A percentile compares a stretch with the other conserved stretches of the same genome.
phyloP scores from a whole-genome alignment of 352 stramenopile genomes.

The Pythium sukuiense region DNA sequence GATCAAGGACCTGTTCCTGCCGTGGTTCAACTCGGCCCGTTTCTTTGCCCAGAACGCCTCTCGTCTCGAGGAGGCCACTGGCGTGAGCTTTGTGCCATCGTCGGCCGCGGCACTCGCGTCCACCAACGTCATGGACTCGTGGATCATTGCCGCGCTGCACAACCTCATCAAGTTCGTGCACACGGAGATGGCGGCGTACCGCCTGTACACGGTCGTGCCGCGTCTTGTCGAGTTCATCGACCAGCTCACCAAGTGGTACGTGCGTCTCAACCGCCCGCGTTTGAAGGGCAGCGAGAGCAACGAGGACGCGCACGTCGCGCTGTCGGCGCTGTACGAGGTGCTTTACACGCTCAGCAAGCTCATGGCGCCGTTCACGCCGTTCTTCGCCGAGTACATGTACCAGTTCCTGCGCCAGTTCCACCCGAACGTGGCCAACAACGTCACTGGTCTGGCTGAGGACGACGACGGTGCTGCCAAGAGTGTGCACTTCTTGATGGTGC shows the following conservation, averaged over 20 bases:
- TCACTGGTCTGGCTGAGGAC: conserved; percentile 71
- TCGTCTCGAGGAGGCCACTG: conserved; percentile 89
- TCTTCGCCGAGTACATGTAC: conserved; percentile 99
- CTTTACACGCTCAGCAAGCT: conserved; percentile 94
- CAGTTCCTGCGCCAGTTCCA: conserved; percentile 97
- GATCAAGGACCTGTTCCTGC: conserved; percentile 98
- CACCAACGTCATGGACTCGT: conserved; percentile 98
- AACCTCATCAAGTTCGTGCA: conserved; percentile 98
- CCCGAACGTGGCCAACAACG: conserved; percentile 75
- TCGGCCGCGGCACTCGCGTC: conserved; percentile 85
- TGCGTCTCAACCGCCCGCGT: conserved; percentile 97
- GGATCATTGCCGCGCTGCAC: conserved; percentile 98
- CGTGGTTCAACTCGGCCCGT: conserved; percentile 99
- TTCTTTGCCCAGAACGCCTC: conserved; percentile 98
- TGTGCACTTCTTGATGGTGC: conserved; percentile 96
- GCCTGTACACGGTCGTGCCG: conserved; percentile 99
- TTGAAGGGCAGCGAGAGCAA: conserved; percentile 95
- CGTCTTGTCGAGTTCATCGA: conserved; percentile 98
- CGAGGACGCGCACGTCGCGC: conserved; percentile 75
- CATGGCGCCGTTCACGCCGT: conserved; percentile 99
- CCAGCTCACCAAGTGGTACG: conserved; percentile 99
- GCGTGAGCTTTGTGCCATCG: conserved; percentile 89
- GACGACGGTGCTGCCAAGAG: conserved; percentile 91
- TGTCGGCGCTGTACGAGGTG: conserved; percentile 98
- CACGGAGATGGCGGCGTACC: conserved; percentile 98